phyloP scores from a whole-genome alignment of 179 eudicot genomes.

The Corrigiola litoralis region DNA sequence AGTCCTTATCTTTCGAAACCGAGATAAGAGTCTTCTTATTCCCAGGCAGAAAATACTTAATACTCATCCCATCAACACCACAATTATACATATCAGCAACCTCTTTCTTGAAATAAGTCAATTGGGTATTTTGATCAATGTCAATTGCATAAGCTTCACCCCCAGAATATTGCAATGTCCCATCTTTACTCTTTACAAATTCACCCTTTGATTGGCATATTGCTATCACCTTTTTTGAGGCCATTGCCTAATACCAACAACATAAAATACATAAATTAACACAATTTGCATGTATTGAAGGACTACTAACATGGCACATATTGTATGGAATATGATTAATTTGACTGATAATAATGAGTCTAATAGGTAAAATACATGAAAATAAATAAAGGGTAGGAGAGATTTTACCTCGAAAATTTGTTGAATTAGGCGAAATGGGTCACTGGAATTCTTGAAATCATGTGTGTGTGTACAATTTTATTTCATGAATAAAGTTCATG shows the following conservation, averaged over 20 bases:
- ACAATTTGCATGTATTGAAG: background rate
- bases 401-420: background rate
- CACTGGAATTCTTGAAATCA: too few species aligned
- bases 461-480: too few species aligned
- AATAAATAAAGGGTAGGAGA: background rate
- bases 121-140: slow-evolving; percentile 39
- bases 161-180: slow-evolving; percentile 48
- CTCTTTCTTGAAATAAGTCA: slow-evolving; percentile 52
- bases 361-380: background rate
- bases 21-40: slow-evolving; percentile 60
- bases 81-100: slow-evolving; percentile 49
- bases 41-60: slow-evolving; percentile 69
- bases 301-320: too few species aligned
- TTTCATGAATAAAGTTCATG: too few species aligned
- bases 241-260: slow-evolving; percentile 7
- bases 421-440: too few species aligned
- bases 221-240: slow-evolving; percentile 49
- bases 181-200: slow-evolving; percentile 47
- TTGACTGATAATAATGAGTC: too few species aligned
- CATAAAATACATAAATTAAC: background rate
- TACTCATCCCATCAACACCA: slow-evolving; percentile 30
- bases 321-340: too few species aligned
- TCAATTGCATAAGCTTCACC: slow-evolving; percentile 77
- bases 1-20: slow-evolving; percentile 62
- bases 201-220: slow-evolving; percentile 69